Percentiles rank a stretch among this genome's conserved stretches.
Evolutionary conservation across 805 yeast genomes (phyloP).

Genomic region (Starmerella stellata): DNA sequence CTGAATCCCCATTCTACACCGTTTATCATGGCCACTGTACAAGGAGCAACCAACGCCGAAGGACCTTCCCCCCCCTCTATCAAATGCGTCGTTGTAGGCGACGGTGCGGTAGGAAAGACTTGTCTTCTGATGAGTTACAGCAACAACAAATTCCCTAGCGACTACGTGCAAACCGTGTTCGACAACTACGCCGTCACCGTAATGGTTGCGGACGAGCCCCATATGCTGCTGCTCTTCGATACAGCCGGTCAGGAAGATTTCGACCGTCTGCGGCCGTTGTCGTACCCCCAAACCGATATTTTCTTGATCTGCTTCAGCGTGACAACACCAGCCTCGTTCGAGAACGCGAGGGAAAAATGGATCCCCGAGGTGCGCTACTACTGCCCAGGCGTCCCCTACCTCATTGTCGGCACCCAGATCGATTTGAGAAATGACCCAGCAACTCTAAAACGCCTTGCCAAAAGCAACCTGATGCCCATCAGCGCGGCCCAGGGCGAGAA

Average conservation of each 20-base stretch:
- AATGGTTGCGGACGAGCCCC: conserved; percentile 88
- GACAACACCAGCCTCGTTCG: conserved; percentile 91
- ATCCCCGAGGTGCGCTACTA: conserved; percentile 96
- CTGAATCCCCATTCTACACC: not conserved
- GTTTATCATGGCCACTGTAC: conserved; percentile 7
- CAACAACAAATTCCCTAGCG: conserved; percentile 92
- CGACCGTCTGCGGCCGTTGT: conserved; percentile 88
- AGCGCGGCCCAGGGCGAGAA: conserved; percentile 75
- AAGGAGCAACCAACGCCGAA: conserved; percentile 6
- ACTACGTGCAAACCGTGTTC: conserved; percentile 96
- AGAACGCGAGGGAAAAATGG: conserved; percentile 96
- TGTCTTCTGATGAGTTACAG: conserved; percentile 91
- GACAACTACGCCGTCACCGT: conserved; percentile 41
- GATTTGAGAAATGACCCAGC: conserved; percentile 89
- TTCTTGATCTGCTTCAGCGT: conserved; percentile 91
- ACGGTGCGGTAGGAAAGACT: conserved; percentile 98
- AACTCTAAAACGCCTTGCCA: conserved; percentile 69
- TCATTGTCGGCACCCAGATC: conserved; percentile 91
- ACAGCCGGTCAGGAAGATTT: conserved; percentile 99
- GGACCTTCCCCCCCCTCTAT: conserved; percentile 20
- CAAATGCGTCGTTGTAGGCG: conserved; percentile 97
- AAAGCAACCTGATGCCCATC: conserved; percentile 79
- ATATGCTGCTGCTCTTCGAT: conserved; percentile 90
- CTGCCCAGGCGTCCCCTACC: conserved; percentile 95
- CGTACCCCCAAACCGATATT: conserved; percentile 94